Evolutionary conservation across 1,284 basidiomycete species (phyloP).

Genomic region (Ustilago shanxiensis): DNA sequence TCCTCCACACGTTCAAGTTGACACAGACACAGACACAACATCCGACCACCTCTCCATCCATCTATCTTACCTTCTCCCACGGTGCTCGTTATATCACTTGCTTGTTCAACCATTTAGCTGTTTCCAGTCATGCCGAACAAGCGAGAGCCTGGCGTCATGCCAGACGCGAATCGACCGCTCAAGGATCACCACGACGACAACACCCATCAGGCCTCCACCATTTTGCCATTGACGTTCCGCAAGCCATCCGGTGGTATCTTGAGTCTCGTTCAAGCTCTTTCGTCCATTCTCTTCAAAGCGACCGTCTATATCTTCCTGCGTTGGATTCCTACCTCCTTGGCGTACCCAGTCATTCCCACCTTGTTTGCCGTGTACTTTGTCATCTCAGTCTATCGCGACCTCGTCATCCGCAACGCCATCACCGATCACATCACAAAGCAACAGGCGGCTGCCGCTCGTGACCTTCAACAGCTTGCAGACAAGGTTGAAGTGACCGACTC

Average conservation of each 20-base stretch:
- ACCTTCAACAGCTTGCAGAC: constrained; percentile 52
- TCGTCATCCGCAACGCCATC: constrained; percentile 43
- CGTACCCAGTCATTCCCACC: constrained; percentile 49
- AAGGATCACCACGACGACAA: constrained; percentile 6
- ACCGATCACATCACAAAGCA: constrained; percentile 18
- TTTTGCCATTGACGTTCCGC: constrained; percentile 27
- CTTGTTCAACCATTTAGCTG: background rate
- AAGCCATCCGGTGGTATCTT: constrained; percentile 42
- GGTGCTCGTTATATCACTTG: background rate
- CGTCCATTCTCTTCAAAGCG: constrained; percentile 58
- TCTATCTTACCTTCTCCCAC: background rate
- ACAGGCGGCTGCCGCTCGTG: constrained; percentile 22
- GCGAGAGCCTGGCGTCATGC: constrained; percentile 42
- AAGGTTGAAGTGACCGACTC: constrained; percentile 40
- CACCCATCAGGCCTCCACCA: background rate
- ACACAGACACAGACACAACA: background rate
- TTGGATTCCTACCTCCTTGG: constrained; percentile 58
- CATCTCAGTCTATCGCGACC: constrained; percentile 49
- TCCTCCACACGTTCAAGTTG: background rate
- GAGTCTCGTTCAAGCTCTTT: constrained; percentile 46
- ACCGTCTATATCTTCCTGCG: constrained; percentile 62
- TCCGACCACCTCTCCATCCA: background rate
- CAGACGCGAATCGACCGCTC: constrained; percentile 23
- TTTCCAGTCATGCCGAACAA: constrained; percentile 30
- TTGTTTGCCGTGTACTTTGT: constrained; percentile 53